Percentiles rank a stretch among this genome's conserved stretches.
Conservation (phyloP, 2,329 filamentous ascomycete genomes). For the Nakataea oryzae region DNA sequence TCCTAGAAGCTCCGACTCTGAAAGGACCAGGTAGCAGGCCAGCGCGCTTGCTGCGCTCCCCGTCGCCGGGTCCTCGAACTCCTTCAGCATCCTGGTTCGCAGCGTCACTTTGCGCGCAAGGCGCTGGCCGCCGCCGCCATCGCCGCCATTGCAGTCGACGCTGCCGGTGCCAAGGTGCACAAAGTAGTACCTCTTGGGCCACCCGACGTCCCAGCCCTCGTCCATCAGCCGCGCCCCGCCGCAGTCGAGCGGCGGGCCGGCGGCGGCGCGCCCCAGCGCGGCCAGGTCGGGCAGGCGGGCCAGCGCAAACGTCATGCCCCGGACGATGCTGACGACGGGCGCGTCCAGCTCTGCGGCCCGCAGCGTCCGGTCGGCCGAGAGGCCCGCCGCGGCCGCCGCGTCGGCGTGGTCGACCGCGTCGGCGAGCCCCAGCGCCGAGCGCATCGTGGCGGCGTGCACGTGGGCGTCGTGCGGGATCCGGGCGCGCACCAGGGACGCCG, state of each 20-base stretch:
- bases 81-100: slow-evolving; percentile 50
- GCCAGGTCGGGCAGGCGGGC: slow-evolving; percentile 50
- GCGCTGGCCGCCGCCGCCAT: slow-evolving; percentile 2
- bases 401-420: slow-evolving; percentile 14
- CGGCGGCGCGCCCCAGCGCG: slow-evolving; percentile 33
- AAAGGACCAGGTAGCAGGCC: slow-evolving; percentile 36
- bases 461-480: slow-evolving; percentile 58
- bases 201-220: slow-evolving; percentile 36
- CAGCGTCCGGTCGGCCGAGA: slow-evolving; percentile 18
- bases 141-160: neutral
- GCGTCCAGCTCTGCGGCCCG: slow-evolving; percentile 26
- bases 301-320: slow-evolving; percentile 65
- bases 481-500: slow-evolving; percentile 36
- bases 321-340: slow-evolving; percentile 53
- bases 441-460: slow-evolving; percentile 32
- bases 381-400: slow-evolving; percentile 17
- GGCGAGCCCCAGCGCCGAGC: neutral
- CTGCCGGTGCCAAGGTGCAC: slow-evolving; percentile 20
- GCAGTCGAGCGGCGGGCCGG: slow-evolving; percentile 21
- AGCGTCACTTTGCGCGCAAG: slow-evolving; percentile 23
- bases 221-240: slow-evolving; percentile 28
- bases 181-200: slow-evolving; percentile 50
- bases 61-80: slow-evolving; percentile 49
- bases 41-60: slow-evolving; percentile 53
- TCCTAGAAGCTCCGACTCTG: slow-evolving; percentile 23